phyloP scores from a whole-genome alignment of 192 early-diverging fungal genomes.

The Gryganskiella cystojenkinii region DNA sequence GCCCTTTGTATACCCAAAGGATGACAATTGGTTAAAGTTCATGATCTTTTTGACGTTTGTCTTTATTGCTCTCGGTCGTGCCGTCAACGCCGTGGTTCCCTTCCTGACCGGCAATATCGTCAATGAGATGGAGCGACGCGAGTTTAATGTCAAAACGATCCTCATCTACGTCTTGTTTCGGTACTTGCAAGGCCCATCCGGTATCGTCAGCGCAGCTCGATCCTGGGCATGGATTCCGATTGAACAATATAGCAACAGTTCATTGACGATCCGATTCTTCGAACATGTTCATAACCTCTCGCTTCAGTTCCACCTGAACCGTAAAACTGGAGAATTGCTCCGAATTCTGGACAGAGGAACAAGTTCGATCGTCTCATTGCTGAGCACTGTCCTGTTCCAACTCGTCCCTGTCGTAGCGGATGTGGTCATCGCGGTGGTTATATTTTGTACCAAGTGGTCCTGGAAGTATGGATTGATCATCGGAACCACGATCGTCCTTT shows the following conservation, averaged over 20 bases:
- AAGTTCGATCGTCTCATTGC: slow-evolving; percentile 74
- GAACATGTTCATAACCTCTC: slow-evolving; percentile 90
- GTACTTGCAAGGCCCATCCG: slow-evolving; percentile 83
- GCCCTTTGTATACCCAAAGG: slow-evolving; percentile 88
- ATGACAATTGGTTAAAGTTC: slow-evolving; percentile 68
- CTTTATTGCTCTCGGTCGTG: slow-evolving; percentile 69
- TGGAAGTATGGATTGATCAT: slow-evolving; percentile 86
- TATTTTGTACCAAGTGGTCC: slow-evolving; percentile 74
- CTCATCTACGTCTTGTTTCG: slow-evolving; percentile 70
- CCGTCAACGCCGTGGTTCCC: slow-evolving; percentile 89
- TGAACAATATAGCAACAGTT: slow-evolving; percentile 90
- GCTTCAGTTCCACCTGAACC: slow-evolving; percentile 90
- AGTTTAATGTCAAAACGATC: slow-evolving; percentile 67
- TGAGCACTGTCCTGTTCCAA: slow-evolving; percentile 90
- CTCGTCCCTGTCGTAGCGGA: slow-evolving; percentile 91
- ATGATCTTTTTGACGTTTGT: slow-evolving; percentile 76
- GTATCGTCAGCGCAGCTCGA: slow-evolving; percentile 83
- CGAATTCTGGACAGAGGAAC: slow-evolving; percentile 91
- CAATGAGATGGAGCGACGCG: slow-evolving; percentile 51
- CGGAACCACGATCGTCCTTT: slow-evolving; percentile 87
- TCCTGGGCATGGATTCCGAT: slow-evolving; percentile 94
- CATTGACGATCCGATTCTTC: slow-evolving; percentile 92
- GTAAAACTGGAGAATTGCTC: slow-evolving; percentile 95
- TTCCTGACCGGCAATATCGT: slow-evolving; percentile 87
- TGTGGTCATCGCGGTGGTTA: slow-evolving; percentile 84